A percentile compares a stretch with the other conserved stretches of the same genome.
Evolutionary conservation across 768 basidiomycete genomes (phyloP).

Genomic region (Termitomyces sp.): DNA sequence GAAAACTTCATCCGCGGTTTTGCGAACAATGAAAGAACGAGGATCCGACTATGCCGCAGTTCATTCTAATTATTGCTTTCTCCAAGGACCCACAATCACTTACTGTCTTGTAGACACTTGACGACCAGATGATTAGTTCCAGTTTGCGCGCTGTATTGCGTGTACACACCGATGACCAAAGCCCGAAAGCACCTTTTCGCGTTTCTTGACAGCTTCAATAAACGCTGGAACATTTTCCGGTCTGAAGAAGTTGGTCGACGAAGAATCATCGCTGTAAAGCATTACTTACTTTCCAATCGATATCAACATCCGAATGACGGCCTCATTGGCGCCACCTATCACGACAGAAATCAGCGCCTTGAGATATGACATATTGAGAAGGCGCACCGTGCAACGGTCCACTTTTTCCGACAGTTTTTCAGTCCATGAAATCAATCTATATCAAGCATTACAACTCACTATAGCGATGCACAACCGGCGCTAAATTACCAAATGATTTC

Average conservation of each 20-base stretch:
- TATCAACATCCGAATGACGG: conserved; percentile 90
- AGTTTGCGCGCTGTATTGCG: neutral
- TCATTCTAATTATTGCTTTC: neutral
- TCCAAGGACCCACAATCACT: conserved; percentile 13
- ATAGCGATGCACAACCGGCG: conserved; percentile 84
- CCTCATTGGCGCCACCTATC: conserved; percentile 84
- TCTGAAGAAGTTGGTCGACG: conserved; percentile 17
- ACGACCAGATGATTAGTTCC: neutral
- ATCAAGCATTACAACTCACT: conserved; percentile 44
- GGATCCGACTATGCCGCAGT: conserved; percentile 68
- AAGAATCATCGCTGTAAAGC: neutral
- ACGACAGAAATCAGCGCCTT: conserved; percentile 3
- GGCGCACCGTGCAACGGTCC: conserved; percentile 63
- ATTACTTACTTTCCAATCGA: conserved; percentile 67
- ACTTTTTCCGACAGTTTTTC: conserved; percentile 23
- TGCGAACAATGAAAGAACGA: conserved; percentile 84
- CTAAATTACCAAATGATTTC: conserved; percentile 24
- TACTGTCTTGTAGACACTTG: conserved; percentile 70
- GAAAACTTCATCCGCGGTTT: conserved; percentile 90
- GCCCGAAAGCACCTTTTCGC: conserved; percentile 85
- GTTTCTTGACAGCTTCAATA: conserved; percentile 79
- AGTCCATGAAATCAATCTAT: neutral
- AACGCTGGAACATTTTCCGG: conserved; percentile 83
- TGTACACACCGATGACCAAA: conserved; percentile 74
- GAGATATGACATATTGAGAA: neutral